Conservation (phyloP, 2,329 filamentous ascomycete species). For the Colletotrichum tabaci region DNA sequence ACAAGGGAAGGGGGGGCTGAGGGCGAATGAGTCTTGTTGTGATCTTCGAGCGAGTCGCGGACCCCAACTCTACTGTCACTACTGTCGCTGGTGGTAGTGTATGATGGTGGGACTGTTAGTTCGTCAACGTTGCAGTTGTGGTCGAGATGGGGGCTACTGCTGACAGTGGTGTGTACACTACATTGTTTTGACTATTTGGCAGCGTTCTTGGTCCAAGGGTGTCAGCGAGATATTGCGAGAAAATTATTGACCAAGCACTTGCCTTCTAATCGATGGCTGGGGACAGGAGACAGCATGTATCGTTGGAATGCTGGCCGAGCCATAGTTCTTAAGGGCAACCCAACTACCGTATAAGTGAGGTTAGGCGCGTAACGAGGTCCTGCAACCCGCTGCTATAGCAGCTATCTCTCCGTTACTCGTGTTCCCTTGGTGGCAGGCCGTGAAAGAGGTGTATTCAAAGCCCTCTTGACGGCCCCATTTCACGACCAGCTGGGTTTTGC, state of each 20-base stretch:
- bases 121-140: not conserved
- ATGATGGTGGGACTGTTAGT: not conserved
- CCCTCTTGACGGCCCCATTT: not conserved
- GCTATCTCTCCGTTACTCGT: not conserved
- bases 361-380: not conserved
- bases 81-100: not conserved
- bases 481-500: not conserved
- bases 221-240: not conserved
- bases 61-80: not conserved
- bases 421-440: not conserved
- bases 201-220: not conserved
- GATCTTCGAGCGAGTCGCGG: not conserved
- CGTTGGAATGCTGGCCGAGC: slow-evolving; percentile 1
- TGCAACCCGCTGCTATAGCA: not conserved
- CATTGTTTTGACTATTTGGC: not conserved
- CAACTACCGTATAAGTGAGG: slow-evolving; percentile 1
- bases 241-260: not conserved
- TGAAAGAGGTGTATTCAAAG: not conserved
- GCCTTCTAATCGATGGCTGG: not conserved
- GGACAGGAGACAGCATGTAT: not conserved
- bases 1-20: not conserved
- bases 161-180: not conserved
- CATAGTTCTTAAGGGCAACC: not conserved
- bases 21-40: not conserved
- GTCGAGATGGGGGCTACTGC: not conserved